Conservation (phyloP, 73 alveolate genomes). For the Diophrys sp. region DNA sequence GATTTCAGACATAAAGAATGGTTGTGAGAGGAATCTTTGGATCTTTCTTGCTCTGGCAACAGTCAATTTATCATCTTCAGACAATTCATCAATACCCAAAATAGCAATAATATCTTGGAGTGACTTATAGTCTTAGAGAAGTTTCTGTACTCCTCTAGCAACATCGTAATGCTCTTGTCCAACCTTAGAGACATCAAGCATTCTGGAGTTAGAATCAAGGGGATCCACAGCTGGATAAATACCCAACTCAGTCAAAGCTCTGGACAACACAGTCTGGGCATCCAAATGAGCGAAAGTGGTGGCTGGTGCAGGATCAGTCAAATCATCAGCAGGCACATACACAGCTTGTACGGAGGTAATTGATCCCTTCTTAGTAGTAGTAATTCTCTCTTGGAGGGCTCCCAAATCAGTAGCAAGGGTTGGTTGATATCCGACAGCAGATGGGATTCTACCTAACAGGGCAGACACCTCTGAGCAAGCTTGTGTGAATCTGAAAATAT, state of each 20-base stretch:
- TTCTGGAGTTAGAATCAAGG: conserved; percentile 93
- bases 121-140: conserved; percentile 87
- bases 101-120: conserved; percentile 97
- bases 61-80: conserved; percentile 94
- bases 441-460: conserved; percentile 95
- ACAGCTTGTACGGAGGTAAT: conserved; percentile 97
- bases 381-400: conserved; percentile 92
- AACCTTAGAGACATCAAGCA: conserved; percentile 95
- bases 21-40: conserved; percentile 86
- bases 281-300: conserved; percentile 98
- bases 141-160: conserved; percentile 88
- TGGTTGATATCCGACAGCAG: conserved; percentile 98
- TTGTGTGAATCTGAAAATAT: conserved; percentile 97
- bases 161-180: conserved; percentile 81
- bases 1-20: conserved; percentile 92
- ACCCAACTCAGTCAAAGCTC: conserved; percentile 93
- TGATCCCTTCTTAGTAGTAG: conserved; percentile 97
- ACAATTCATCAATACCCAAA: conserved; percentile 97
- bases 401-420: conserved; percentile 98
- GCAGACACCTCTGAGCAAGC: conserved; percentile 99
- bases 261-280: conserved; percentile 95
- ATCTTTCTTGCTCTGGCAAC: conserved; percentile 97
- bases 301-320: conserved; percentile 99
- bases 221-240: conserved; percentile 99
- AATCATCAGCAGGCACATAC: conserved; percentile 97